Percentiles rank a stretch among this genome's conserved stretches.
Evolutionary conservation across 2,329 filamentous ascomycete species (phyloP).

Genomic region (Ophiosphaerella narmari): DNA sequence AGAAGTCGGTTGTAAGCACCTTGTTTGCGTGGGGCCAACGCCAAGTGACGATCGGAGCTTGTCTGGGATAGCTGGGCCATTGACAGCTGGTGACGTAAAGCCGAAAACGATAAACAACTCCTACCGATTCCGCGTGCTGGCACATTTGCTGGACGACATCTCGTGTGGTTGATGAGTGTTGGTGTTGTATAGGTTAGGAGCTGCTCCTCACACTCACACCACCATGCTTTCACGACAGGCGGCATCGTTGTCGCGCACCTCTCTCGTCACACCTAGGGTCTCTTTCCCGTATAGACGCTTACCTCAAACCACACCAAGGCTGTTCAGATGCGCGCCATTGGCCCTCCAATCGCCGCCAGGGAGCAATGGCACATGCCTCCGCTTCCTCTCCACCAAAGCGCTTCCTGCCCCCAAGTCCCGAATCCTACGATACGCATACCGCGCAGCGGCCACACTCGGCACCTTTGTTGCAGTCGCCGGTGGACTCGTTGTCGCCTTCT

Average conservation of each 20-base stretch:
- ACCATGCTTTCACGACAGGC: slow-evolving; percentile 39
- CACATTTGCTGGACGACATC: neutral
- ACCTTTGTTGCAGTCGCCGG: slow-evolving; percentile 74
- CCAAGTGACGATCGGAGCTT: slow-evolving; percentile 7
- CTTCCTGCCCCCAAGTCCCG: slow-evolving; percentile 40
- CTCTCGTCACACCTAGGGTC: slow-evolving; percentile 22
- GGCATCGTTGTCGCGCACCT: slow-evolving; percentile 34
- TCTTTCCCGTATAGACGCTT: slow-evolving; percentile 17
- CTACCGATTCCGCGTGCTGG: neutral
- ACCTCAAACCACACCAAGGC: slow-evolving; percentile 11
- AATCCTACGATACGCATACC: slow-evolving; percentile 63
- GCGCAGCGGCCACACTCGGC: slow-evolving; percentile 73
- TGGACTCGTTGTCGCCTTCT: slow-evolving; percentile 77
- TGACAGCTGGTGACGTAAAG: slow-evolving; percentile 20
- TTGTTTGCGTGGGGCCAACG: slow-evolving; percentile 1
- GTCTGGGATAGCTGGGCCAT: slow-evolving; percentile 11
- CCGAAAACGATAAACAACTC: slow-evolving; percentile 23
- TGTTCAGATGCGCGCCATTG: slow-evolving; percentile 28
- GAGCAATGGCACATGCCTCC: slow-evolving; percentile 24
- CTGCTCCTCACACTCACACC: neutral
- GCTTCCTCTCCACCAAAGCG: slow-evolving; percentile 33
- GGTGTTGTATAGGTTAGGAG: no score
- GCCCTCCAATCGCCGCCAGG: slow-evolving; percentile 18
- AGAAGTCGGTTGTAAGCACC: slow-evolving; percentile 18
- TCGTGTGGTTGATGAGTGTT: neutral